Percentiles rank a stretch among this genome's conserved stretches.
Evolutionary conservation across 2,329 filamentous ascomycete genomes (phyloP).

Genomic region (Trichoderma polysporum): DNA sequence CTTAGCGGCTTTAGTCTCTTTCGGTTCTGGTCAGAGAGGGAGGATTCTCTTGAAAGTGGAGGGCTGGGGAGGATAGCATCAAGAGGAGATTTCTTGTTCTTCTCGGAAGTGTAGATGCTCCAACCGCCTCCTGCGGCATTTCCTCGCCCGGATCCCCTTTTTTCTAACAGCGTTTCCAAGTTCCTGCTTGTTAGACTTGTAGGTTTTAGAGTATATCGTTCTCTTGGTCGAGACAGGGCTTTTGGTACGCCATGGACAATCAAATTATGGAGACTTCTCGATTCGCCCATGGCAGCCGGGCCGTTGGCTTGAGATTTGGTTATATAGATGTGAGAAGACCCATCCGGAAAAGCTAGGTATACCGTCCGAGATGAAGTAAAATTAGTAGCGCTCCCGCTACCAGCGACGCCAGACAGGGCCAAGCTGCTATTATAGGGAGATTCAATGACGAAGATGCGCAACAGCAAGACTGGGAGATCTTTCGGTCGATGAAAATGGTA

Average conservation of each 20-base stretch:
- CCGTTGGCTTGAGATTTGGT: slow-evolving; percentile 51
- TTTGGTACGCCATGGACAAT: slow-evolving; percentile 79
- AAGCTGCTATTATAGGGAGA: slow-evolving; percentile 72
- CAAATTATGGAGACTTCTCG: slow-evolving; percentile 65
- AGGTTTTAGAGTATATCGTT: slow-evolving; percentile 66
- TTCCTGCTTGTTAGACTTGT: slow-evolving; percentile 71
- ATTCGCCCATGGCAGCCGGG: slow-evolving; percentile 48
- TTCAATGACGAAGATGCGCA: slow-evolving; percentile 78
- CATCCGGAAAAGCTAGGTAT: slow-evolving; percentile 80
- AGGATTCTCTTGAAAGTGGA: slow-evolving; percentile 41
- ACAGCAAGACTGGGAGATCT: slow-evolving; percentile 65
- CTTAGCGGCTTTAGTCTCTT: slow-evolving; percentile 32
- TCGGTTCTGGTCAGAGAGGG: slow-evolving; percentile 29
- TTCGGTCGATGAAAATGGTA: slow-evolving; percentile 75
- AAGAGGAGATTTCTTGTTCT: slow-evolving; percentile 53
- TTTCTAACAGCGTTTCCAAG: slow-evolving; percentile 65
- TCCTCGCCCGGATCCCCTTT: slow-evolving; percentile 66
- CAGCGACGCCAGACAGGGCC: slow-evolving; percentile 39
- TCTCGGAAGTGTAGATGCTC: slow-evolving; percentile 72
- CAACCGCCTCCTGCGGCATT: slow-evolving; percentile 76
- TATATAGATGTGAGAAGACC: slow-evolving; percentile 72
- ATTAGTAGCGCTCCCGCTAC: slow-evolving; percentile 40
- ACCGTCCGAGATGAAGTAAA: slow-evolving; percentile 70
- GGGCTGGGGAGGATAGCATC: slow-evolving; percentile 50
- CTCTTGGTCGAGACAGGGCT: slow-evolving; percentile 72